A percentile compares a stretch with the other conserved stretches of the same genome.
Evolutionary conservation across 116 monocot genomes (phyloP).

Genomic region (Posidonia oceanica): DNA sequence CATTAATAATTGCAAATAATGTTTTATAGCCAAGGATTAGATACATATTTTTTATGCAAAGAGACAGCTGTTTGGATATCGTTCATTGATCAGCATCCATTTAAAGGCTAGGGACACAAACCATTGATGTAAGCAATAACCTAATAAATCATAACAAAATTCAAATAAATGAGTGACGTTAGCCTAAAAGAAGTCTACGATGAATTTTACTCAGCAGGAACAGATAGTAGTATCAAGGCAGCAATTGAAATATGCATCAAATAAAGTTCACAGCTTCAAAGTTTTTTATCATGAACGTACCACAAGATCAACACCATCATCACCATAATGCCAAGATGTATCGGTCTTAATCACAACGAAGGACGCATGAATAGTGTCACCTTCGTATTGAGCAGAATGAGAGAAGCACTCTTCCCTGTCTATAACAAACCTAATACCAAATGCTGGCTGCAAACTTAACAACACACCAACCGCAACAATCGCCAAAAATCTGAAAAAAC

Average conservation of each 20-base stretch:
- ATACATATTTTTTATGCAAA: too few species aligned
- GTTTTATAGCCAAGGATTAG: too few species aligned
- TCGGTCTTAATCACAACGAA: slow-evolving; percentile 96
- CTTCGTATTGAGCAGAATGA: slow-evolving; percentile 65
- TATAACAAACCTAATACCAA: slow-evolving; percentile 75
- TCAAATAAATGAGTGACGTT: background rate
- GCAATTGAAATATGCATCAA: too few species aligned
- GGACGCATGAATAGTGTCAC: slow-evolving; percentile 75
- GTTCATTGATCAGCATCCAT: too few species aligned
- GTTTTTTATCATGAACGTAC: slow-evolving; percentile 24
- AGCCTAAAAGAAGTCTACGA: too few species aligned
- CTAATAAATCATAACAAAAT: background rate
- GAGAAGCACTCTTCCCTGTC: slow-evolving; percentile 97
- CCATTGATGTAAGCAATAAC: background rate
- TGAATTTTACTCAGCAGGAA: too few species aligned
- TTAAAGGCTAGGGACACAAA: too few species aligned
- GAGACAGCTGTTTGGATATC: too few species aligned
- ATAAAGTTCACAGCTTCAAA: too few species aligned
- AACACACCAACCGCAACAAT: slow-evolving; percentile 24
- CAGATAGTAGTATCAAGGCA: too few species aligned
- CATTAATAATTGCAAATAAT: too few species aligned
- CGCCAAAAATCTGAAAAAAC: background rate
- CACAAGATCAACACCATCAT: slow-evolving; percentile 93
- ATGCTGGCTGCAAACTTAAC: slow-evolving; percentile 17
- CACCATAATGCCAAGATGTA: slow-evolving; percentile 58